Conservation (phyloP, 306 rosid species). For the Malus fusca region DNA sequence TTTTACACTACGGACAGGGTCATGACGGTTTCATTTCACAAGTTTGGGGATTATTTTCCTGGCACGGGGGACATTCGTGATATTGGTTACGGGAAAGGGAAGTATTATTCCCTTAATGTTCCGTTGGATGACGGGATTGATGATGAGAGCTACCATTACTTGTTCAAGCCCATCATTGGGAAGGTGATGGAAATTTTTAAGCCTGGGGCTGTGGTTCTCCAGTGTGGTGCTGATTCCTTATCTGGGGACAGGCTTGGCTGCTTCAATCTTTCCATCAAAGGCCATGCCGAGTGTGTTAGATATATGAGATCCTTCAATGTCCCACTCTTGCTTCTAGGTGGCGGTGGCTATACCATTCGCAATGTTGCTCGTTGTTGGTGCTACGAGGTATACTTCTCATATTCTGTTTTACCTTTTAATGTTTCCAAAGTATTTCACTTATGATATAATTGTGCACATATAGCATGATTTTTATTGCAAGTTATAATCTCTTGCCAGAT, state of each 20-base stretch:
- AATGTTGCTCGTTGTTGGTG: constrained; percentile 96
- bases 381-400: constrained; percentile 52
- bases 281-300: constrained; percentile 85
- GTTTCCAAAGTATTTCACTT: not conserved
- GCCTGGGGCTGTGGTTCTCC: constrained; percentile 91
- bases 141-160: constrained; percentile 82
- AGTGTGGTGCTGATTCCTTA: constrained; percentile 86
- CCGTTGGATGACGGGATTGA: constrained; percentile 88
- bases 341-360: constrained; percentile 86
- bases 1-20: constrained; percentile 85
- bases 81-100: constrained; percentile 72
- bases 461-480: not conserved
- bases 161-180: constrained; percentile 78
- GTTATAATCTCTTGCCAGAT: not conserved
- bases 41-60: constrained; percentile 85
- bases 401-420: constrained; percentile 1
- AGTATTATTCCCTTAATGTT: constrained; percentile 83
- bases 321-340: constrained; percentile 75
- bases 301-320: constrained; percentile 88
- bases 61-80: constrained; percentile 83
- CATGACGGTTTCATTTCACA: constrained; percentile 89
- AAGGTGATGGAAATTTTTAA: constrained; percentile 83
- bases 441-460: not conserved
- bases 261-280: constrained; percentile 81
- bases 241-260: constrained; percentile 89